Evolutionary conservation across 768 basidiomycete species (phyloP), one percentile per base, ranked within the genome.

Genomic region (Lentinula raphanica): DNA sequence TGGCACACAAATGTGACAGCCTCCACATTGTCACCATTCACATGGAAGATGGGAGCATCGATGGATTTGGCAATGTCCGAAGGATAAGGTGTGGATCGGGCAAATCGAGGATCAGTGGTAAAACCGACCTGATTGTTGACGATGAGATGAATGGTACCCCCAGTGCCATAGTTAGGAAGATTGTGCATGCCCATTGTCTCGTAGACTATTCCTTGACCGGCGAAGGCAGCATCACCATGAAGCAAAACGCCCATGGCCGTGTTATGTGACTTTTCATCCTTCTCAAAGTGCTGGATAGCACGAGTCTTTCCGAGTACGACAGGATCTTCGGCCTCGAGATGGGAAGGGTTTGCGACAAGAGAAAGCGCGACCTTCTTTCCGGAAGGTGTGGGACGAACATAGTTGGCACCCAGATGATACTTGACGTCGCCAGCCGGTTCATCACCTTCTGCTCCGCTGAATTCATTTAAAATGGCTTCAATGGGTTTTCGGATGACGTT

Each of bases 51-150:
- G 50, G 96, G 96, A 0, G 97, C 83, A 66, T 99, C 97, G 69
- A 98, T 98, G 49, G 94, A 87, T 74, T 99, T 99, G 61, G 97
- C 97, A 63, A 99, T 91, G 68, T 99, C 97, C 56, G 96, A 98
- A 12, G 91, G 91, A 75, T 99, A 98, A 49, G 97, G 92, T 3
- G 97, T 99, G 17, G 96, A 98, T 58, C 97, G 94, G 46, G 96
- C 79, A 76, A 98, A 97, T 58, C 95, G 88, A 46, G 97, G 97
- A 68, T 98, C 96, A 32, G 97, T 99, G 51, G 97, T 99, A 79
- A 99, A 99, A 59, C 96, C 96, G 60, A 98, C 96, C 70, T 98
- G 96, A 75, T 98, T 98, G 80, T 98, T 98, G 64, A 98, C 94
- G 64, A 98, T 96, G 58, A 99, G 78, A 69, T 99, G 97, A 65